A percentile compares a stretch with the other conserved stretches of the same genome.
These are phyloP conservation scores for Naganishia randhawae DNA, from an alignment of 768 basidiomycete species.

Conservation along the genomic window DNA sequence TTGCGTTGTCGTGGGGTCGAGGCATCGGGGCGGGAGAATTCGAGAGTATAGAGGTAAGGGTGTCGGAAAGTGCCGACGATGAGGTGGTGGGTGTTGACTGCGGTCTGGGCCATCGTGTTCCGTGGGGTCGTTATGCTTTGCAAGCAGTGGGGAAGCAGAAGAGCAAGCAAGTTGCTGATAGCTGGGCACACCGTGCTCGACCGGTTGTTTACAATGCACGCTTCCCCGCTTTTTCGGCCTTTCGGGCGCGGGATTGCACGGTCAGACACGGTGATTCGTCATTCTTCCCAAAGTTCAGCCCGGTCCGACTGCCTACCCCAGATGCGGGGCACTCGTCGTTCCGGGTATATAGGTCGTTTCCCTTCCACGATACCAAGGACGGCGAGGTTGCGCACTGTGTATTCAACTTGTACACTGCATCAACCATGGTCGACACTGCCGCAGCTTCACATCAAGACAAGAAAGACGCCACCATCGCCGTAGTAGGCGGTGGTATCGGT, in stretches of 20 bases:
- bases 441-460: not conserved
- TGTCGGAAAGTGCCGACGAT: constrained; percentile 39
- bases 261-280: no score
- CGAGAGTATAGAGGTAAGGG: constrained; percentile 30
- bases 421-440: not conserved
- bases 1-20: no score
- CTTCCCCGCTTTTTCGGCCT: not conserved
- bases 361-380: no score
- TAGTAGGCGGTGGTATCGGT: constrained; percentile 36
- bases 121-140: not conserved
- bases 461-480: constrained; percentile 26
- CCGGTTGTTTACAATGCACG: constrained; percentile 22
- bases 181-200: not conserved
- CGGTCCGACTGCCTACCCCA: no score
- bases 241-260: no score
- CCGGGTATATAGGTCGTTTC: no score
- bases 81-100: constrained; percentile 23
- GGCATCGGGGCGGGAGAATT: constrained; percentile 11
- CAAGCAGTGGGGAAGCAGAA: not conserved
- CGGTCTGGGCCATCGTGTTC: not conserved
- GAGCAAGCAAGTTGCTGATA: no score
- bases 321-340: no score
- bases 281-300: no score
- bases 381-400: no score
- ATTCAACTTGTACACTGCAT: no score